phyloP scores from a whole-genome alignment of 768 basidiomycete genomes.

The Podaxis carcinomalis region DNA sequence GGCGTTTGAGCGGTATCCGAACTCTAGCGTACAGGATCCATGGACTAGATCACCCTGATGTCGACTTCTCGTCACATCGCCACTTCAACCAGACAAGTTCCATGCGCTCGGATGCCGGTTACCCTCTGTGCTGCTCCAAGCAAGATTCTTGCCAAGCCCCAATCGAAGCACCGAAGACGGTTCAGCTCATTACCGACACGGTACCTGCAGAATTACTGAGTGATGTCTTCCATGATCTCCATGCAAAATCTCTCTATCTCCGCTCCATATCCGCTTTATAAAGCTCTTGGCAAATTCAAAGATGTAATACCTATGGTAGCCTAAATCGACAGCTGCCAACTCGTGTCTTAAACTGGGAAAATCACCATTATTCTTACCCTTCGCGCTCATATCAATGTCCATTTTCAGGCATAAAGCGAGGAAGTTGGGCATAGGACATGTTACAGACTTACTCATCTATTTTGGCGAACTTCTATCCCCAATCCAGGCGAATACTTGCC shows the following conservation, averaged over 20 bases:
- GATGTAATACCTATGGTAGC: background rate
- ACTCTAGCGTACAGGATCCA: background rate
- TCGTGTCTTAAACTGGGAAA: slow-evolving; percentile 11
- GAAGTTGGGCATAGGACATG: background rate
- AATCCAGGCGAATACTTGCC: background rate
- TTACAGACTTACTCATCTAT: background rate
- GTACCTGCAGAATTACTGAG: background rate
- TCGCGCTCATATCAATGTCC: background rate
- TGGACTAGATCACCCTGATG: background rate
- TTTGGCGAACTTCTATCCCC: background rate
- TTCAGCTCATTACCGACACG: background rate
- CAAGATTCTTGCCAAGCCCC: slow-evolving; percentile 5
- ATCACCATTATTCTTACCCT: slow-evolving; percentile 11
- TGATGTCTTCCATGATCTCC: slow-evolving; percentile 3
- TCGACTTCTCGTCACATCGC: background rate
- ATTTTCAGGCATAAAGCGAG: slow-evolving; percentile 9
- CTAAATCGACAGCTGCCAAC: slow-evolving; percentile 5
- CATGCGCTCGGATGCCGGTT: background rate
- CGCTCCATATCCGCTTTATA: slow-evolving; percentile 23
- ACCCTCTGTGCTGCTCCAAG: background rate
- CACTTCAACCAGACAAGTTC: background rate
- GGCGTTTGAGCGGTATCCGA: slow-evolving; percentile 25
- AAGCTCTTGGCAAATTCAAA: slow-evolving; percentile 2
- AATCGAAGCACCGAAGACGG: background rate
- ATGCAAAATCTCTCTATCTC: slow-evolving; percentile 19